These are phyloP conservation scores for Wickerhamomyces silvicola DNA, from an alignment of 805 yeast species.

Conservation along the genomic window DNA sequence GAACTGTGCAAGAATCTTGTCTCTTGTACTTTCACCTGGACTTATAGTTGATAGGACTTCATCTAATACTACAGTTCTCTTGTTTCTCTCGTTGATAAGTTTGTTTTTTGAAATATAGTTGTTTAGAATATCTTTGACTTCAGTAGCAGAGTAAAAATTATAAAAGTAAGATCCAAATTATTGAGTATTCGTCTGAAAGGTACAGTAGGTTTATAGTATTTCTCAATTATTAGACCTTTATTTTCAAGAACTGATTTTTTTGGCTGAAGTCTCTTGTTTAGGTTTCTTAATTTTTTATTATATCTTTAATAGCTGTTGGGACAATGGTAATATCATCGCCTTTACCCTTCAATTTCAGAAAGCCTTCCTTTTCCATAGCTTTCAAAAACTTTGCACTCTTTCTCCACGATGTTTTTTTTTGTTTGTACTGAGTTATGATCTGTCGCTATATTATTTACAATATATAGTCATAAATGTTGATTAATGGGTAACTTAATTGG, in stretches of 20 bases:
- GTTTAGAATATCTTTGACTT: conserved; percentile 46
- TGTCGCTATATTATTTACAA: conserved; percentile 68
- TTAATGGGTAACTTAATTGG: conserved; percentile 56
- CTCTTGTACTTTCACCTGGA: conserved; percentile 26
- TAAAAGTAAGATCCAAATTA: conserved; percentile 30
- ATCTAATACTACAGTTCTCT: conserved; percentile 50
- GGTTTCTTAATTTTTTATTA: conserved; percentile 45
- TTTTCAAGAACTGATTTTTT: conserved; percentile 21
- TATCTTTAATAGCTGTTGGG: conserved; percentile 38
- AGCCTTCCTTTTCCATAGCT: conserved; percentile 73
- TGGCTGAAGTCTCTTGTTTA: no score
- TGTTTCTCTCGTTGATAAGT: conserved; percentile 45
- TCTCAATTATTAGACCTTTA: conserved; percentile 37
- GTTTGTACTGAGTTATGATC: conserved; percentile 52
- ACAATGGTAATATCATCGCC: conserved; percentile 70
- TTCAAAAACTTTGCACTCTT: conserved; percentile 81
- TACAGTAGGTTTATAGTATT: conserved; percentile 53
- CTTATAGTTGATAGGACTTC: conserved; percentile 41
- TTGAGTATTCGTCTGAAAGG: conserved; percentile 42
- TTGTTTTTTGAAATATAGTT: conserved; percentile 49
- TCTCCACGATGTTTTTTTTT: conserved; percentile 84
- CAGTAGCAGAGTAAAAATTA: conserved; percentile 43
- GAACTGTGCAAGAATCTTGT: conserved; percentile 35
- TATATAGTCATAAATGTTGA: conserved; percentile 68
- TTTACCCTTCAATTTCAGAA: conserved; percentile 71